Percentiles rank a stretch among this genome's conserved stretches.
phyloP scores from a whole-genome alignment of 306 rosid species.

The Medicago arabica region DNA sequence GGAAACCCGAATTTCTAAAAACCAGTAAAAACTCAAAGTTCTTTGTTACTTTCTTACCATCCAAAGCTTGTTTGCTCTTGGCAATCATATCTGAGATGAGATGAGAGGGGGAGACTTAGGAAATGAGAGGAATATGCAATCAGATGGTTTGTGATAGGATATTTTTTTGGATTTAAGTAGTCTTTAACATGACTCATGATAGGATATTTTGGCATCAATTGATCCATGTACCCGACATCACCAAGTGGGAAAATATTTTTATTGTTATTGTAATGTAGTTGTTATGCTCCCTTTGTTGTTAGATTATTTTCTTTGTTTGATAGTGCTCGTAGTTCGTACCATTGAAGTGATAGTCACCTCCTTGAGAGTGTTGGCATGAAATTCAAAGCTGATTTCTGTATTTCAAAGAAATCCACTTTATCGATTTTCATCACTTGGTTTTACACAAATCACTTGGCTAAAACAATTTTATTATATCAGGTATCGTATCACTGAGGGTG shows the following conservation, averaged over 20 bases:
- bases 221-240: background rate
- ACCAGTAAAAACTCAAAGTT: too few relatives aligned
- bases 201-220: background rate
- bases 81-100: too few relatives aligned
- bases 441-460: slow-evolving; percentile 22
- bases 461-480: slow-evolving; percentile 46
- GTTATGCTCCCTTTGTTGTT: slow-evolving; percentile 24
- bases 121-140: too few relatives aligned
- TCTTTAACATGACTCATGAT: background rate
- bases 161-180: slow-evolving; percentile 10
- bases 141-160: too few relatives aligned
- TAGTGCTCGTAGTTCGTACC: slow-evolving; percentile 16
- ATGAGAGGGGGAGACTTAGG: too few relatives aligned
- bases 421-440: slow-evolving; percentile 25
- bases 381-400: slow-evolving; percentile 12
- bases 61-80: too few relatives aligned
- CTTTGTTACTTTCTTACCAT: too few relatives aligned
- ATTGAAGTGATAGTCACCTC: slow-evolving; percentile 13
- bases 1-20: too few relatives aligned
- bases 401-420: slow-evolving; percentile 22
- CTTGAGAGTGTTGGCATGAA: slow-evolving; percentile 22
- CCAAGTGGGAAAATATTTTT: background rate
- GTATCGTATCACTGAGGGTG: slow-evolving; percentile 95
- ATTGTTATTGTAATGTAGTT: background rate
- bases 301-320: slow-evolving; percentile 28